Evolutionary conservation across 208 protist species (phyloP).

Genomic region (Trypanosoma platydactyli): DNA sequence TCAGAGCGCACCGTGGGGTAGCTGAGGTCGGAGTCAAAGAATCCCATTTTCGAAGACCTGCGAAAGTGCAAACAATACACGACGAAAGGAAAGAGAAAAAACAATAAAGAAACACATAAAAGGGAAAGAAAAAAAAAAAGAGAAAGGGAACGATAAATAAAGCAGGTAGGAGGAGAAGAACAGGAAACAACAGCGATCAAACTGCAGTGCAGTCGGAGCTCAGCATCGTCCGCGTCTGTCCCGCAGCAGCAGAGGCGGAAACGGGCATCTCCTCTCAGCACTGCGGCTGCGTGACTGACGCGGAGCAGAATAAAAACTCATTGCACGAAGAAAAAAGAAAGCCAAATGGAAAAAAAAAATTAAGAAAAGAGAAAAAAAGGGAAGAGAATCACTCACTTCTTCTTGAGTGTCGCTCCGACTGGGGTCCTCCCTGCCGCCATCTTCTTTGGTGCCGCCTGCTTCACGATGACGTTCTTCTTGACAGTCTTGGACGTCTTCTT

Average conservation of each 20-base stretch:
- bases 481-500: conserved; percentile 65
- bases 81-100: too few species aligned
- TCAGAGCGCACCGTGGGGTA: conserved; percentile 95
- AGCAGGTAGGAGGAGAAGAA: conserved; percentile 12
- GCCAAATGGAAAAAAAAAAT: not conserved
- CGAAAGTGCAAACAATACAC: too few species aligned
- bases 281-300: too few species aligned
- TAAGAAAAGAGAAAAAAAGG: too few species aligned
- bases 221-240: too few species aligned
- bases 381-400: conserved; percentile 48
- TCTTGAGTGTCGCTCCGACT: conserved; percentile 76
- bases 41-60: conserved; percentile 84
- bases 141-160: conserved; percentile 3
- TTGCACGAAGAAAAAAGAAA: conserved; percentile 5
- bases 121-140: conserved; percentile 10
- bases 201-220: too few species aligned
- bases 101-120: too few species aligned
- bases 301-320: not conserved
- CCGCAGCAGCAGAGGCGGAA: too few species aligned
- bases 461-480: conserved; percentile 42
- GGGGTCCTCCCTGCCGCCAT: conserved; percentile 38
- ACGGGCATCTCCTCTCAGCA: too few species aligned
- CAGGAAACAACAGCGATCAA: conserved; percentile 11
- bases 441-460: conserved; percentile 48
- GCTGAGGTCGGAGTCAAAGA: conserved; percentile 96